Evolutionary conservation across 495 filamentous ascomycete species (phyloP).

Genomic region (Podospora australis): DNA sequence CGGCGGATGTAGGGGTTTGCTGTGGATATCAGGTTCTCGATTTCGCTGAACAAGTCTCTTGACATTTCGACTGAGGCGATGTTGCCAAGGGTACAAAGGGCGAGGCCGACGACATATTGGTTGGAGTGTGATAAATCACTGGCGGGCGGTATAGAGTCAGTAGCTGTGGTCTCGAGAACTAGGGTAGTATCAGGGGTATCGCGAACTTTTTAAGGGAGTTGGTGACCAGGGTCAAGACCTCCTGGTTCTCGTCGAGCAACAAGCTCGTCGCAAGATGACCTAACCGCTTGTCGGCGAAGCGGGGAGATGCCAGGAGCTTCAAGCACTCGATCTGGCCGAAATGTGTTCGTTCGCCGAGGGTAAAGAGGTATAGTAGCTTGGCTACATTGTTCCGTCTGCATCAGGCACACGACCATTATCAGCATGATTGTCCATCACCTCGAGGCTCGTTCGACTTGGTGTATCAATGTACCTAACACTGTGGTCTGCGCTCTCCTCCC

Average conservation of each 20-base stretch:
- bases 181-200: too few relatives aligned
- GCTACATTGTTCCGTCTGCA: slow-evolving; percentile 95
- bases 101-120: slow-evolving; percentile 95
- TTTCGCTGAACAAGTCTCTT: slow-evolving; percentile 91
- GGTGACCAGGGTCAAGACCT: slow-evolving; percentile 92
- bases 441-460: too few relatives aligned
- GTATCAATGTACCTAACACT: slow-evolving; percentile 61
- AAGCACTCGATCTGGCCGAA: slow-evolving; percentile 99
- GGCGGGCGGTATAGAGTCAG: slow-evolving; percentile 25
- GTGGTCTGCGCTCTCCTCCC: slow-evolving; percentile 91
- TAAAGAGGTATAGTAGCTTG: slow-evolving; percentile 96
- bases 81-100: slow-evolving; percentile 91
- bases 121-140: slow-evolving; percentile 96
- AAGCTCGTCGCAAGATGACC: slow-evolving; percentile 96
- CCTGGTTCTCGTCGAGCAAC: slow-evolving; percentile 94
- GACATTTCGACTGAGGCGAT: slow-evolving; percentile 98
- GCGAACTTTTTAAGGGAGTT: slow-evolving; percentile 92
- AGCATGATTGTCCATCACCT: too few relatives aligned
- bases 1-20: slow-evolving; percentile 94
- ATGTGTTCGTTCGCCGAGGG: slow-evolving; percentile 94
- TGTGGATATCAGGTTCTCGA: slow-evolving; percentile 82
- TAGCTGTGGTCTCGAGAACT: neutral
- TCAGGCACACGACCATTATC: slow-evolving; percentile 6
- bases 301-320: slow-evolving; percentile 91
- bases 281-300: slow-evolving; percentile 95